Percentiles rank a stretch among this genome's conserved stretches.
phyloP scores from a whole-genome alignment of 495 filamentous ascomycete species.

The Collariella sp. region DNA sequence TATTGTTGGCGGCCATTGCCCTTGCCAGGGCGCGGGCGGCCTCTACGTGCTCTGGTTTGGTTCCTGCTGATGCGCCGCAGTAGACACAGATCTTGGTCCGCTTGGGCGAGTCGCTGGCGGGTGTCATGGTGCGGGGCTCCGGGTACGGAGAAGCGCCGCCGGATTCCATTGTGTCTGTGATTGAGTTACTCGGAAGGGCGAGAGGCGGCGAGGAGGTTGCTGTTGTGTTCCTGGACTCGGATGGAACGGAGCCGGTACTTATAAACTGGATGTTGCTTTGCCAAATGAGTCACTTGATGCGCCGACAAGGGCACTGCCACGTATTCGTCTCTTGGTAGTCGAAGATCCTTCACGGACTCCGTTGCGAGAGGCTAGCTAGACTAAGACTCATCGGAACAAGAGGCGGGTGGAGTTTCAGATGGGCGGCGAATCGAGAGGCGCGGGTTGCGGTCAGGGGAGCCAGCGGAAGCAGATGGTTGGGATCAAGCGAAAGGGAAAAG shows the following conservation, averaged over 20 bases:
- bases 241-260: background rate
- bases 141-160: constrained; percentile 32
- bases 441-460: no score
- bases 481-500: background rate
- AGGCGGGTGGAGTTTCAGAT: background rate
- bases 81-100: constrained; percentile 60
- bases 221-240: background rate
- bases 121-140: constrained; percentile 18
- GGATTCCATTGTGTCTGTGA: constrained; percentile 30
- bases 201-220: background rate
- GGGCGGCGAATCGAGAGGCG: background rate
- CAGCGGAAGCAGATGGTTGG: background rate
- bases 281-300: background rate
- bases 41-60: constrained; percentile 56
- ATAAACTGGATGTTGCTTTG: background rate
- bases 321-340: background rate
- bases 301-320: background rate
- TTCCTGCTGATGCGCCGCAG: constrained; percentile 72
- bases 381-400: constrained; percentile 7
- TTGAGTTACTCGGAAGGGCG: background rate
- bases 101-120: constrained; percentile 23
- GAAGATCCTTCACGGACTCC: background rate
- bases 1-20: constrained; percentile 62
- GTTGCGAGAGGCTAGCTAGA: constrained; percentile 1
- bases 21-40: constrained; percentile 71